These are phyloP conservation scores for Cardamine chenopodiifolia DNA, from an alignment of 345 rosid genomes.

Conservation along the genomic window DNA sequence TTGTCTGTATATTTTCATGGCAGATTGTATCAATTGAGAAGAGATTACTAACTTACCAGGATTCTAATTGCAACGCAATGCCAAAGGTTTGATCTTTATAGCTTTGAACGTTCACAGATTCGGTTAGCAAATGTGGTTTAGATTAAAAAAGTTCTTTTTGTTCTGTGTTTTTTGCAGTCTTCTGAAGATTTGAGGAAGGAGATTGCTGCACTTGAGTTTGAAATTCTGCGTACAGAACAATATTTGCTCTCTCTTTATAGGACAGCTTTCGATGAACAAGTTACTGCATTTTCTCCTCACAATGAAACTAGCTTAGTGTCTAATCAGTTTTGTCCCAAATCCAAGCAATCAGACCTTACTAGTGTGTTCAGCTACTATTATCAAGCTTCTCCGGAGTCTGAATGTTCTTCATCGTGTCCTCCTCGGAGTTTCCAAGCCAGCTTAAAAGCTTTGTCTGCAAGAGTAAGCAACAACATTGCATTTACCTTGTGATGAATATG, in stretches of 20 bases:
- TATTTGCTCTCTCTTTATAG: conserved; percentile 77
- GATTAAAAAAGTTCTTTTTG: not conserved
- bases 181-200: conserved; percentile 66
- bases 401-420: conserved; percentile 45
- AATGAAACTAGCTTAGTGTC: conserved; percentile 32
- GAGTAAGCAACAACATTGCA: conserved; percentile 43
- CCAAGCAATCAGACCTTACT: conserved; percentile 39
- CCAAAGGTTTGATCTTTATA: conserved; percentile 42
- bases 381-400: conserved; percentile 52
- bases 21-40: conserved; percentile 41
- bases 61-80: conserved; percentile 25
- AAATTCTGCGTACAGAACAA: conserved; percentile 65
- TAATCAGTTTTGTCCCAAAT: conserved; percentile 37
- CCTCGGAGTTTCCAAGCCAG: conserved; percentile 47
- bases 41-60: conserved; percentile 32
- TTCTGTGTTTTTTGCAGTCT: conserved; percentile 50
- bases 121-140: not conserved
- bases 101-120: not conserved
- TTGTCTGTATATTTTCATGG: conserved; percentile 1
- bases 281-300: conserved; percentile 33
- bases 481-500: not conserved
- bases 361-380: conserved; percentile 36
- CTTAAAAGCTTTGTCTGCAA: conserved; percentile 46
- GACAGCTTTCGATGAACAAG: conserved; percentile 62
- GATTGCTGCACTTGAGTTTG: conserved; percentile 69